phyloP scores from a whole-genome alignment of 73 alveolate species.

The Chromera velia region DNA sequence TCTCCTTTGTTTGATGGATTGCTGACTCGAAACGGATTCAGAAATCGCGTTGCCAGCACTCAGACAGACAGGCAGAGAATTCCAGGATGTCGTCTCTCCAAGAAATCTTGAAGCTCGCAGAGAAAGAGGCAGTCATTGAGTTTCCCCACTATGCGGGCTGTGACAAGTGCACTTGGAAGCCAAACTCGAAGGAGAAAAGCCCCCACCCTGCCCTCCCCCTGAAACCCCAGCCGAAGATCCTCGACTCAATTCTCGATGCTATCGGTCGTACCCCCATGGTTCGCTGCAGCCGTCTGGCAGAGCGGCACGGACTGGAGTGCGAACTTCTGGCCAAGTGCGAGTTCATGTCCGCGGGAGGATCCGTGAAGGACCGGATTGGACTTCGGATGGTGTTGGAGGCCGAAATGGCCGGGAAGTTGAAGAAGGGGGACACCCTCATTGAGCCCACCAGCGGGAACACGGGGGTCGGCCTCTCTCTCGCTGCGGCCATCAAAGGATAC shows the following conservation, averaged over 20 bases:
- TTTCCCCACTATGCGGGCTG: background rate
- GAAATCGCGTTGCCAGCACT: too few relatives aligned
- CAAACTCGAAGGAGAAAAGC: background rate
- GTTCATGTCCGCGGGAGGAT: constrained; percentile 16
- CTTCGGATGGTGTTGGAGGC: constrained; percentile 47
- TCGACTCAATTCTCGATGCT: background rate
- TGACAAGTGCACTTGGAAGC: background rate
- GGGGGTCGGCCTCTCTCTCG: constrained; percentile 94
- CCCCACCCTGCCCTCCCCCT: background rate
- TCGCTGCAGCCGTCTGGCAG: background rate
- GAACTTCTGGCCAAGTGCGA: constrained; percentile 12
- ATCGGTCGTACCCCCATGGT: background rate
- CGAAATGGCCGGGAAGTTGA: constrained; percentile 63
- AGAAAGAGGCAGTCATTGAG: background rate
- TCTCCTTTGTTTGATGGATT: too few relatives aligned
- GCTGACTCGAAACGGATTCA: too few relatives aligned
- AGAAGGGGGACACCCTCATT: constrained; percentile 80
- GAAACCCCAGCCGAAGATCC: background rate
- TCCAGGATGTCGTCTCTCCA: background rate
- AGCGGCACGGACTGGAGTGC: background rate
- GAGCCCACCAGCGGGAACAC: constrained; percentile 99
- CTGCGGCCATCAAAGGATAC: constrained; percentile 88
- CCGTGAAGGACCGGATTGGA: constrained; percentile 45
- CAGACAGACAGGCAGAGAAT: too few relatives aligned
- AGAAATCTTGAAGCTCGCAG: background rate